Evolutionary conservation across 2,329 filamentous ascomycete genomes (phyloP).

Genomic region (Lachnellula cervina): DNA sequence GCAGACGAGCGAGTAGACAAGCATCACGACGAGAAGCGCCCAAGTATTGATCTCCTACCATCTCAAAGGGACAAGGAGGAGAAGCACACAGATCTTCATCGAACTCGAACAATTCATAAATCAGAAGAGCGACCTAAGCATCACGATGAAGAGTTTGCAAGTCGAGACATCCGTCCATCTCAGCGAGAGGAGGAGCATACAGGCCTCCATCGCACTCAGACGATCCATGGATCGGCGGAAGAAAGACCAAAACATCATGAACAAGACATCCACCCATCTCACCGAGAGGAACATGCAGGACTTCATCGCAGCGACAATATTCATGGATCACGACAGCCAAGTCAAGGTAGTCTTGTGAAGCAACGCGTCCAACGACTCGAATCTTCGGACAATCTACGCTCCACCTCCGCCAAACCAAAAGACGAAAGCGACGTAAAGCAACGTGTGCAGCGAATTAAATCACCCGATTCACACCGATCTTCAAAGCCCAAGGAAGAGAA

Average conservation of each 20-base stretch:
- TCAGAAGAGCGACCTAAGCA: constrained; percentile 7
- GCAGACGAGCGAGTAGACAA: constrained; percentile 3
- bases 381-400: constrained; percentile 15
- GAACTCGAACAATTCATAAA: constrained; percentile 20
- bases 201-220: constrained; percentile 1
- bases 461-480: constrained; percentile 5
- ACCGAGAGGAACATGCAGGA: background rate
- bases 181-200: constrained; percentile 6
- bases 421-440: background rate
- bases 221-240: background rate
- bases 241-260: background rate
- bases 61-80: constrained; percentile 17
- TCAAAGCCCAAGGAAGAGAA: constrained; percentile 21
- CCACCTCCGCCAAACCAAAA: background rate
- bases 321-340: background rate
- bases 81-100: constrained; percentile 18
- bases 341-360: constrained; percentile 9
- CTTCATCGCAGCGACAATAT: background rate
- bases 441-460: constrained; percentile 1
- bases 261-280: constrained; percentile 1
- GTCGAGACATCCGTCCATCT: constrained; percentile 32
- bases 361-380: constrained; percentile 24
- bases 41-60: constrained; percentile 14
- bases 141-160: constrained; percentile 1
- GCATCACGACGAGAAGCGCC: constrained; percentile 10